phyloP scores from a whole-genome alignment of 2,329 filamentous ascomycete genomes.

The Penicillium frequentans region DNA sequence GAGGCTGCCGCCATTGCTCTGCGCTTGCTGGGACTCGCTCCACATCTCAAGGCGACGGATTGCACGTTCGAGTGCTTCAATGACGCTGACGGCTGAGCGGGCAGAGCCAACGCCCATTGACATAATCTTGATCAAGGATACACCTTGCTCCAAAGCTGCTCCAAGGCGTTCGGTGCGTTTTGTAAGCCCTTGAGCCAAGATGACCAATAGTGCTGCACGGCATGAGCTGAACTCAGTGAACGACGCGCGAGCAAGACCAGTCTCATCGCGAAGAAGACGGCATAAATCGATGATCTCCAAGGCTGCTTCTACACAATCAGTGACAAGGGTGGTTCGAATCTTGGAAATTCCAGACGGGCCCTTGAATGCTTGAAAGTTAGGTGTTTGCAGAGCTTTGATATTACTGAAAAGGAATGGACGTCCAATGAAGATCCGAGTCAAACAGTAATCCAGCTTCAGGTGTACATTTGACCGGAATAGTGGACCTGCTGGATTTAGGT shows the following conservation, averaged over 20 bases:
- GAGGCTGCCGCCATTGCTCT: constrained; percentile 31
- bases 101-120: constrained; percentile 54
- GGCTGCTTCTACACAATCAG: constrained; percentile 55
- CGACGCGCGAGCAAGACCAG: constrained; percentile 55
- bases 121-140: constrained; percentile 55
- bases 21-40: constrained; percentile 34
- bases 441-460: constrained; percentile 54
- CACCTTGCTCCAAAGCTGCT: constrained; percentile 50
- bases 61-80: constrained; percentile 54
- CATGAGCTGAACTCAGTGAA: constrained; percentile 60
- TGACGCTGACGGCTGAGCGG: constrained; percentile 54
- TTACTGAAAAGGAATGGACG: constrained; percentile 54
- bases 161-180: constrained; percentile 45
- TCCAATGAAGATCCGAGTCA: constrained; percentile 56
- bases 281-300: constrained; percentile 54
- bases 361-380: constrained; percentile 25
- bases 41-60: constrained; percentile 48
- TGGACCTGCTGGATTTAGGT: constrained; percentile 42
- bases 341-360: constrained; percentile 34
- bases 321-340: constrained; percentile 44
- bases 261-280: constrained; percentile 50
- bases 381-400: constrained; percentile 29
- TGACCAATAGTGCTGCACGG: constrained; percentile 54
- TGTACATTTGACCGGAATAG: constrained; percentile 53
- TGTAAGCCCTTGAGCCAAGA: constrained; percentile 41